Percentiles rank a stretch among this genome's conserved stretches.
Evolutionary conservation across 1,284 basidiomycete species (phyloP).

Genomic region (Phaffia rhodozyma): DNA sequence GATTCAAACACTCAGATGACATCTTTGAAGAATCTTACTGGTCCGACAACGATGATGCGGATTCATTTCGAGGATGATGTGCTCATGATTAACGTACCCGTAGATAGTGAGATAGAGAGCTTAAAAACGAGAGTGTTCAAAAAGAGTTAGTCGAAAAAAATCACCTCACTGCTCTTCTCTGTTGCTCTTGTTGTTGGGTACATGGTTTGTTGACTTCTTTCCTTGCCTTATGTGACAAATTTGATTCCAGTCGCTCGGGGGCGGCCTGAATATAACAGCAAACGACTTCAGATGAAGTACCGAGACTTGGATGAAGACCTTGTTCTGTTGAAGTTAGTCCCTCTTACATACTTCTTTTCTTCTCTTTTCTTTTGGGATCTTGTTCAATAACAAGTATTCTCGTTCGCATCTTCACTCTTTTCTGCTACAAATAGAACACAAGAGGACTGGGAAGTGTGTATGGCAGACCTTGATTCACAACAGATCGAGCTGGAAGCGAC

Average conservation of each 20-base stretch:
- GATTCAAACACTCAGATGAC: constrained; percentile 20
- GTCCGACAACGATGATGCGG: constrained; percentile 22
- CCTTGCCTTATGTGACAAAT: not conserved
- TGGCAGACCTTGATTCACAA: not conserved
- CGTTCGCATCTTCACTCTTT: not conserved
- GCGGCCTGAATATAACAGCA: constrained; percentile 1
- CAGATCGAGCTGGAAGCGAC: constrained; percentile 15
- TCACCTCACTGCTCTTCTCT: not conserved
- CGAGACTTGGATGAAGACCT: constrained; percentile 14
- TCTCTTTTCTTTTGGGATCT: not conserved
- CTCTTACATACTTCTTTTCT: not conserved
- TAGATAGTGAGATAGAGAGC: constrained; percentile 60
- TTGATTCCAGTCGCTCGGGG: constrained; percentile 6
- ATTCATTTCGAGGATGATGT: constrained; percentile 81
- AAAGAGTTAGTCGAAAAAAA: constrained; percentile 42
- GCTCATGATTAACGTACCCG: constrained; percentile 79
- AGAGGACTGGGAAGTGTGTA: constrained; percentile 12
- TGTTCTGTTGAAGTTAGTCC: constrained; percentile 8
- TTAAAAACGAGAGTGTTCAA: constrained; percentile 79
- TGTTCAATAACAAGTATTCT: not conserved
- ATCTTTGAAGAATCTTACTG: not conserved
- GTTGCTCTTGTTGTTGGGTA: no score
- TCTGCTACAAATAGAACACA: not conserved
- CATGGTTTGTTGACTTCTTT: not conserved
- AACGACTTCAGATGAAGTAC: constrained; percentile 11